phyloP scores from a whole-genome alignment of 768 basidiomycete species.

The Boletus sensibilis region DNA sequence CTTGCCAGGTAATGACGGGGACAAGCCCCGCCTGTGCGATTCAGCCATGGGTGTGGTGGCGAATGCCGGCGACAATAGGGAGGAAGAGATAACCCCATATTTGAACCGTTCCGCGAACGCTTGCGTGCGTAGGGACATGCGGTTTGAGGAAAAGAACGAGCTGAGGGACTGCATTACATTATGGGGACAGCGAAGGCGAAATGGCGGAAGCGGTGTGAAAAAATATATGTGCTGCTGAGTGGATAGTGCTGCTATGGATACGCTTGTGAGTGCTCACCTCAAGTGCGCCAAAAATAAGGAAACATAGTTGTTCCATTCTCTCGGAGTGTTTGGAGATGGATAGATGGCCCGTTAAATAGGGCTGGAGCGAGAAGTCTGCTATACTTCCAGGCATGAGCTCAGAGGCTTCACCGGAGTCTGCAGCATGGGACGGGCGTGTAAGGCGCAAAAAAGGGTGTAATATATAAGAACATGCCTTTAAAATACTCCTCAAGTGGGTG shows the following conservation, averaged over 20 bases:
- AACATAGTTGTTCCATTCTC: slow-evolving; percentile 29
- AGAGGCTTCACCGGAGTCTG: slow-evolving; percentile 60
- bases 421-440: slow-evolving; percentile 15
- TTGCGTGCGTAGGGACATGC: slow-evolving; percentile 37
- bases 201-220: background rate
- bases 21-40: slow-evolving; percentile 32
- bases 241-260: slow-evolving; percentile 13
- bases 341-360: slow-evolving; percentile 10
- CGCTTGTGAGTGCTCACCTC: slow-evolving; percentile 38
- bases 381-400: slow-evolving; percentile 59
- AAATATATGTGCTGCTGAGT: slow-evolving; percentile 9
- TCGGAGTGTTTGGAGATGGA: slow-evolving; percentile 20
- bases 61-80: slow-evolving; percentile 62
- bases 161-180: slow-evolving; percentile 36
- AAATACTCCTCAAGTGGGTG: slow-evolving; percentile 76
- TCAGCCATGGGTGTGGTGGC: slow-evolving; percentile 38
- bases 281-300: slow-evolving; percentile 17
- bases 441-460: background rate
- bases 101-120: slow-evolving; percentile 79
- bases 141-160: slow-evolving; percentile 36
- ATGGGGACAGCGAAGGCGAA: slow-evolving; percentile 9
- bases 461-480: slow-evolving; percentile 43
- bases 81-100: slow-evolving; percentile 79
- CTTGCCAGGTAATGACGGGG: slow-evolving; percentile 48
- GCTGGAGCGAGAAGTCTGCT: slow-evolving; percentile 32